Evolutionary conservation across 306 rosid genomes (phyloP), one percentile per base, ranked within the genome.

Genomic region (Cicer chorassanicum): DNA sequence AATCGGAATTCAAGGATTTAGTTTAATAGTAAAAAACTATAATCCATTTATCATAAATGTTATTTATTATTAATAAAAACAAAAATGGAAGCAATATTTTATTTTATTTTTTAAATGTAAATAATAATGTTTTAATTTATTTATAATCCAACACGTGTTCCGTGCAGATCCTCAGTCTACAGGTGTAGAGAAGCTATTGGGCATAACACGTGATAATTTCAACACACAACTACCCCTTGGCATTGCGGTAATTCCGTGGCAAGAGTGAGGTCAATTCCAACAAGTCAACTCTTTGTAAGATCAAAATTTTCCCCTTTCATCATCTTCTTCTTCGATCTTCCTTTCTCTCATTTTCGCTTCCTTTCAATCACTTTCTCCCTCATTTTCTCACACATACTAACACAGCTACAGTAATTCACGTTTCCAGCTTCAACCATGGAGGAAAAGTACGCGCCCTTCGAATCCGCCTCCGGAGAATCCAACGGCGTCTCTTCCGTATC

Each of bases 401-500:
- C 55, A 13, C 9, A 8, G 1, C 10, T 5, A 9, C 19, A 51
- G 49, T 43, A 53, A 64, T 43, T 42, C 77, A 50, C 46, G 42
- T 15, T 65, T 18, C 19, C 66, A 19, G 12, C 43, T 0, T 41
- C 60, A 8, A 18, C 46, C 50, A 91, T 92, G 96, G 97, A 86
- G 75, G 97, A 82, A 21, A 71, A 77, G 36, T 68, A 71, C 61
- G 65, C 79, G 9, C 38, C 78, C 1, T 7, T 13, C 34, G 81
- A 76, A 10, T 70, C 69, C 7, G 53, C 72, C 2, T 36, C 29
- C 61, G 8, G 11, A 51, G 85, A 76, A 64, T 65, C 75, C 0
- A 76, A 76, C 75, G 69, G 82, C 18, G 68, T 29, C 36, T 29
- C 36, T 29, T 29, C 36, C 36, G 36, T 59, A 40, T 24, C 66